Evolutionary conservation across 2,329 filamentous ascomycete genomes (phyloP).

Genomic region (Penicillium sp.): DNA sequence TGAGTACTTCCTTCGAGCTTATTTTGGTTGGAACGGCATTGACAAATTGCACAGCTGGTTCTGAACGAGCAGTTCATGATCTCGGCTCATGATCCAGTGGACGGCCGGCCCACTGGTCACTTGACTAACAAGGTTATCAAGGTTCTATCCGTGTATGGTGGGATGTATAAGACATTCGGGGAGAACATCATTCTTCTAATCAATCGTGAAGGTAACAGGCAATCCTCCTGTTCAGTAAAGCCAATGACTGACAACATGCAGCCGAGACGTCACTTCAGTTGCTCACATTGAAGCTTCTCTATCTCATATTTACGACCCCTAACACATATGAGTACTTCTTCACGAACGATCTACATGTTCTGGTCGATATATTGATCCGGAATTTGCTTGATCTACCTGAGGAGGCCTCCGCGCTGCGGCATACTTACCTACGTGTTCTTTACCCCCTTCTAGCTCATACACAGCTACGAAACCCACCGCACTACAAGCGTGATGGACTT

Average conservation of each 20-base stretch:
- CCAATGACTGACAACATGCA: constrained; percentile 27
- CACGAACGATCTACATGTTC: constrained; percentile 90
- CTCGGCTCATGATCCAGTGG: constrained; percentile 56
- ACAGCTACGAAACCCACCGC: constrained; percentile 78
- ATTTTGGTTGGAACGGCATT: background rate
- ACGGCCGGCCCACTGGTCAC: constrained; percentile 46
- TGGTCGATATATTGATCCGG: constrained; percentile 92
- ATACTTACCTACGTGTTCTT: constrained; percentile 91
- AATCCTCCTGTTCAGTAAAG: background rate
- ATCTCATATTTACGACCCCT: constrained; percentile 88
- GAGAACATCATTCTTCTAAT: constrained; percentile 95
- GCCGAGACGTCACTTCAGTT: constrained; percentile 89
- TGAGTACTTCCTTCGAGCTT: constrained; percentile 48
- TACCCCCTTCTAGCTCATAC: constrained; percentile 90
- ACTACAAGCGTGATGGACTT: constrained; percentile 90
- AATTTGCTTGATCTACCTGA: constrained; percentile 95
- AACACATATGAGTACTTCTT: constrained; percentile 98
- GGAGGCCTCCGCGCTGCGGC: constrained; percentile 70
- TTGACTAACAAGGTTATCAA: constrained; percentile 95
- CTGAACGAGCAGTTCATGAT: constrained; percentile 99
- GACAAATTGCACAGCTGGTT: constrained; percentile 63
- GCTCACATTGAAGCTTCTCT: constrained; percentile 92
- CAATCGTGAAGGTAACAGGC: constrained; percentile 72
- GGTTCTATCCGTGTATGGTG: constrained; percentile 76
- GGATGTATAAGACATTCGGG: constrained; percentile 86